Evolutionary conservation across 257 asterid genomes (phyloP).

Genomic region (Lycium barbarum): DNA sequence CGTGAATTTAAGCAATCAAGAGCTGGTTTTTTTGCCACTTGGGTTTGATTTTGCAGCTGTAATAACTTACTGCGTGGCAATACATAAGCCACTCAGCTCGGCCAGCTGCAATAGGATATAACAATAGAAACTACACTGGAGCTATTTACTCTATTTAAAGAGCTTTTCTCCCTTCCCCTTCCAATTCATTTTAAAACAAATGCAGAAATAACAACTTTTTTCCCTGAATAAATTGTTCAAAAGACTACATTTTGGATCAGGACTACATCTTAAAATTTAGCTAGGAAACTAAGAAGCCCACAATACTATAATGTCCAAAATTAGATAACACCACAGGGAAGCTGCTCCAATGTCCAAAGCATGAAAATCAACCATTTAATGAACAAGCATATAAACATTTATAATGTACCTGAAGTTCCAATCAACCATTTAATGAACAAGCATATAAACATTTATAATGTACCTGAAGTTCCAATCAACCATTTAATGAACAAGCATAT

Average conservation of each 20-base stretch:
- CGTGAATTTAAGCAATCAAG: slow-evolving; percentile 40
- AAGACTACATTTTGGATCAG: background rate
- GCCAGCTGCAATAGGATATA: slow-evolving; percentile 42
- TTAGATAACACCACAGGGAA: background rate
- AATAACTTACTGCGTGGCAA: slow-evolving; percentile 37
- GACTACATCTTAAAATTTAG: background rate
- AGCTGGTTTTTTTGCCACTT: slow-evolving; percentile 37
- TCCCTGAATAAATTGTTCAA: background rate
- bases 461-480: slow-evolving; percentile 60
- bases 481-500: background rate
- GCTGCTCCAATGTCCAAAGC: background rate
- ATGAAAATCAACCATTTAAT: background rate
- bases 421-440: background rate
- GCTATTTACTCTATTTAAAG: slow-evolving; percentile 8
- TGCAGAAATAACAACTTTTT: background rate
- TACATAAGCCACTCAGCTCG: slow-evolving; percentile 50
- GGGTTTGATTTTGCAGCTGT: slow-evolving; percentile 29
- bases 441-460: slow-evolving; percentile 12
- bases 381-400: background rate
- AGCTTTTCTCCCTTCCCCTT: background rate
- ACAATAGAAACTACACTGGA: background rate
- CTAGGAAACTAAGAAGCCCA: background rate
- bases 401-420: slow-evolving; percentile 62
- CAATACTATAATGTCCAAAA: background rate
- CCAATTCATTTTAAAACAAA: background rate